Percentiles rank a stretch among this genome's conserved stretches.
Evolutionary conservation across 768 basidiomycete species (phyloP).

Genomic region (Lyophyllum semitale): DNA sequence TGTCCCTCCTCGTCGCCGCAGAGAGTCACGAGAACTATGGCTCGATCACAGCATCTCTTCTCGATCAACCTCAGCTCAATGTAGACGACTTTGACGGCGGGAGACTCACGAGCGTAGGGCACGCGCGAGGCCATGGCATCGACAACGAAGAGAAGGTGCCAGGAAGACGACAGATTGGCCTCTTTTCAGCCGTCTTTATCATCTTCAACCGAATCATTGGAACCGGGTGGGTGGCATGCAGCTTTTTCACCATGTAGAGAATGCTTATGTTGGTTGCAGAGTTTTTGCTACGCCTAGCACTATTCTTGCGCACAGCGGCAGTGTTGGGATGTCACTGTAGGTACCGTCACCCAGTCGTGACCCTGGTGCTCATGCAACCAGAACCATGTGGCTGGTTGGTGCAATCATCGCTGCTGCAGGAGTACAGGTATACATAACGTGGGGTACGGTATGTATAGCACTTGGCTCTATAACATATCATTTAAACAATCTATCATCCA

Average conservation of each 20-base stretch:
- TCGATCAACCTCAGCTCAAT: background rate
- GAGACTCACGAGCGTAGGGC: background rate
- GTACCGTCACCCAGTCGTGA: background rate
- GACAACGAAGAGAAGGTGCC: conserved; percentile 2
- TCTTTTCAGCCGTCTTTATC: conserved; percentile 39
- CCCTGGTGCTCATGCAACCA: conserved; percentile 4
- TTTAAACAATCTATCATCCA: background rate
- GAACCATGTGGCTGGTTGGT: conserved; percentile 45
- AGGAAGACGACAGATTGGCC: conserved; percentile 21
- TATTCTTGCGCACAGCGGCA: conserved; percentile 39
- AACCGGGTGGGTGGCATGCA: conserved; percentile 33
- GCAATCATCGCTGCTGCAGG: conserved; percentile 40
- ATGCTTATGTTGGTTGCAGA: conserved; percentile 16
- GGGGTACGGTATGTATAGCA: conserved; percentile 35
- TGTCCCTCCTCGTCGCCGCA: conserved; percentile 8
- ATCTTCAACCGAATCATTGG: conserved; percentile 47
- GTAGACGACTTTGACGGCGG: background rate
- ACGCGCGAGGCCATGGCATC: background rate
- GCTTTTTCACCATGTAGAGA: background rate
- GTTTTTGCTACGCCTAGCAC: conserved; percentile 43
- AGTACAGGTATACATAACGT: conserved; percentile 42
- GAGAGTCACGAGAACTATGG: conserved; percentile 7
- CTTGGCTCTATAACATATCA: background rate
- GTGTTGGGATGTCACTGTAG: conserved; percentile 40
- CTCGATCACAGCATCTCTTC: conserved; percentile 2